Evolutionary conservation across 106 monocot genomes (phyloP).

Genomic region (Ottelia alismoides): DNA sequence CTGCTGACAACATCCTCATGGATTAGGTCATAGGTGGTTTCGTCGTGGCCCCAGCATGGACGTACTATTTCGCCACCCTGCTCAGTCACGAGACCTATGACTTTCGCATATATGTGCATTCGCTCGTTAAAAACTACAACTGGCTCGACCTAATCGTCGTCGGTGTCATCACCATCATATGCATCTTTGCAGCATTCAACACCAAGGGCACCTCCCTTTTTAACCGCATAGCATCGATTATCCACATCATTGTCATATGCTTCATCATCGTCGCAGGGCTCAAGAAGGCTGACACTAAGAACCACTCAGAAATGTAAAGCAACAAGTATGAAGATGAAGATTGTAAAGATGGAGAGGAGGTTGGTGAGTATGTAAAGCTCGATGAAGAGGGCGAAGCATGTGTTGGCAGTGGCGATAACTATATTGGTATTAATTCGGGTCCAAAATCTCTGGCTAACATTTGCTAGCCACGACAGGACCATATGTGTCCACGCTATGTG

Average conservation of each 20-base stretch:
- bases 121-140: slow-evolving; percentile 41
- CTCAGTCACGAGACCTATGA: slow-evolving; percentile 60
- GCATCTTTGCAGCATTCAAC: slow-evolving; percentile 38
- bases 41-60: slow-evolving; percentile 72
- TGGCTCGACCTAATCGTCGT: slow-evolving; percentile 74
- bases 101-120: slow-evolving; percentile 64
- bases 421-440: no score
- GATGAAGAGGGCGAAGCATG: no score
- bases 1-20: slow-evolving; percentile 87
- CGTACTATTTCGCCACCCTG: slow-evolving; percentile 86
- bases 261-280: slow-evolving; percentile 72
- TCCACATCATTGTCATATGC: slow-evolving; percentile 51
- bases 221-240: slow-evolving; percentile 67
- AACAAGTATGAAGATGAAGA: no score
- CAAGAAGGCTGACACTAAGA: slow-evolving; percentile 46
- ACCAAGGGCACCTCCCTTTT: slow-evolving; percentile 83
- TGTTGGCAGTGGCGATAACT: no score
- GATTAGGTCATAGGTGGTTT: slow-evolving; percentile 80
- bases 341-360: no score
- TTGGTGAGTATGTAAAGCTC: no score
- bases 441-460: no score
- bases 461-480: no score
- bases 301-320: no score
- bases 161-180: slow-evolving; percentile 30
- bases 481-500: no score